Conservation (phyloP, 768 basidiomycete genomes). For the Cubamyces sp. region DNA sequence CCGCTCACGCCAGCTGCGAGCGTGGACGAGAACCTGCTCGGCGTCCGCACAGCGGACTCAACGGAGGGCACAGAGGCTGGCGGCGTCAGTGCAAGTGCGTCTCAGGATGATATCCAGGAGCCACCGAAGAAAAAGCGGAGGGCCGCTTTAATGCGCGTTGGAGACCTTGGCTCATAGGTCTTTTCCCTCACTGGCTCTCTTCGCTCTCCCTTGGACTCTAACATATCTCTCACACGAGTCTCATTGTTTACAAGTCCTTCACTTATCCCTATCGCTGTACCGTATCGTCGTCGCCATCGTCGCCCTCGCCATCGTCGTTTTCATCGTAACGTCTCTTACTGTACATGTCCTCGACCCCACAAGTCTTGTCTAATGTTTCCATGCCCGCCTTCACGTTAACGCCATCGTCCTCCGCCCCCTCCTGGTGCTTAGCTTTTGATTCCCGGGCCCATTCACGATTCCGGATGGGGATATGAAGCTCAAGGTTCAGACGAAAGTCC, state of each 20-base stretch:
- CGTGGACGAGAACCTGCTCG: constrained; percentile 31
- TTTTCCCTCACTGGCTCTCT: not conserved
- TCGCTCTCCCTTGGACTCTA: not conserved
- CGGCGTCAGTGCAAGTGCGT: constrained; percentile 27
- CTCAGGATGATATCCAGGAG: constrained; percentile 39
- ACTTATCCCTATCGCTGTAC: constrained; percentile 22
- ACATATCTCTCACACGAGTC: not conserved
- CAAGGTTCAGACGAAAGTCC: no score
- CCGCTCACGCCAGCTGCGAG: constrained; percentile 40
- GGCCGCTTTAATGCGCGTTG: constrained; percentile 73
- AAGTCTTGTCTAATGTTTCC: not conserved
- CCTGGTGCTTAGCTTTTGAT: no score
- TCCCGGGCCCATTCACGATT: no score
- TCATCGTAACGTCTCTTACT: not conserved
- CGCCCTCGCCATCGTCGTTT: not conserved
- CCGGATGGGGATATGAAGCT: no score
- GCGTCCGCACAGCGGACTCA: constrained; percentile 4
- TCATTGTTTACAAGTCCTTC: not conserved
- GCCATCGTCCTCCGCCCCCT: no score
- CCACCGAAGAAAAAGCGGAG: constrained; percentile 88
- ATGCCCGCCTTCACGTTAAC: no score
- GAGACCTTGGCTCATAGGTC: constrained; percentile 45
- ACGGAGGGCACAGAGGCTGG: constrained; percentile 32
- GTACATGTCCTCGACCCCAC: not conserved
- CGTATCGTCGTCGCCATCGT: constrained; percentile 1